A percentile compares a stretch with the other conserved stretches of the same genome.
Conservation (phyloP, 768 basidiomycete genomes). For the Lentinula edodes region DNA sequence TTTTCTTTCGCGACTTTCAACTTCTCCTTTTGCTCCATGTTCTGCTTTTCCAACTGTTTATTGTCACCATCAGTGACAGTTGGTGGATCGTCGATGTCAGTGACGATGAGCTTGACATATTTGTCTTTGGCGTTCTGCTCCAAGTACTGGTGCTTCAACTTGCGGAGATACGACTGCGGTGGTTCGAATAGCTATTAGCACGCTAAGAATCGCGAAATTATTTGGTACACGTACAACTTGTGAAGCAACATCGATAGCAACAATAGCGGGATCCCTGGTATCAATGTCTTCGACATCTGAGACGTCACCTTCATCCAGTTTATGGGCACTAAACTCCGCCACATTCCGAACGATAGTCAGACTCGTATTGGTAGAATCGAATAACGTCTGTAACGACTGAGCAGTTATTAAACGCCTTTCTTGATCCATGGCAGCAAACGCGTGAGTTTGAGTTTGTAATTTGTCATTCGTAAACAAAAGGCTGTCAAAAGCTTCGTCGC, state of each 20-base stretch:
- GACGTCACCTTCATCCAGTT: constrained; percentile 29
- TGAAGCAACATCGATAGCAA: constrained; percentile 52
- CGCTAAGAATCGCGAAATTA: not conserved
- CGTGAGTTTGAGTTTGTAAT: not conserved
- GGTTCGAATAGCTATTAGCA: not conserved
- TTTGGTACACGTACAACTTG: constrained; percentile 47
- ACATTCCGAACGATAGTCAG: constrained; percentile 33
- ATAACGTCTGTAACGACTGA: constrained; percentile 22
- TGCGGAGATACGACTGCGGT: constrained; percentile 65
- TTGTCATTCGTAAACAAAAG: no score
- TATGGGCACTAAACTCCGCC: constrained; percentile 29
- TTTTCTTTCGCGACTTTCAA: constrained; percentile 61
- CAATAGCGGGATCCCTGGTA: constrained; percentile 47
- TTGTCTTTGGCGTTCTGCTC: constrained; percentile 90
- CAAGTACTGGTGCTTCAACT: constrained; percentile 84
- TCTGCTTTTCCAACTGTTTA: constrained; percentile 50
- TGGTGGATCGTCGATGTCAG: constrained; percentile 78
- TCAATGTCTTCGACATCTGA: constrained; percentile 29
- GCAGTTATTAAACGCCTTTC: constrained; percentile 23
- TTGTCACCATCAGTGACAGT: constrained; percentile 79
- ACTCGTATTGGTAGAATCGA: constrained; percentile 25
- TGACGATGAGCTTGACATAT: constrained; percentile 83
- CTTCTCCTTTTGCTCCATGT: constrained; percentile 65
- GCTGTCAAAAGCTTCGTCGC: not conserved
- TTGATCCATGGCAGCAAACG: constrained; percentile 11